Evolutionary conservation across 371 early-diverging fungal genomes (phyloP), one percentile per base, ranked within the genome.

Genomic region (Vairimorpha necatrix): DNA sequence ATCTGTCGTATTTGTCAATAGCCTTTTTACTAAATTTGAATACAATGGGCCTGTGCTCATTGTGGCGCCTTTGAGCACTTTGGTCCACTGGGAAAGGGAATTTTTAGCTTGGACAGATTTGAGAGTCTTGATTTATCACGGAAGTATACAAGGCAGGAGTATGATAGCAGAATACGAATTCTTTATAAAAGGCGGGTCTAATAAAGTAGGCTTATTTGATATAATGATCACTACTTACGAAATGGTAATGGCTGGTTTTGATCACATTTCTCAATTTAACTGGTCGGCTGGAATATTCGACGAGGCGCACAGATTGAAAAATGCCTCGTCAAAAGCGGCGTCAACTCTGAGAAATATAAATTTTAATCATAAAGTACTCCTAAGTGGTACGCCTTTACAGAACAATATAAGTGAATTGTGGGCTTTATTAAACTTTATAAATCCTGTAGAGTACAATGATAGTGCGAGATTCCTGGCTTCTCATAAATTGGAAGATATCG

Each of bases 231-330:
- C 99, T 0, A 94, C 96, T 0, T 97, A 95, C 80, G 98, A 98
- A 83, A 94, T 94, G 84, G 93, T 92, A 78, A 86, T 96, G 71
- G 84, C 90, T 56, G 94, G 94, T 79, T 91, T 92, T 82, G 77
- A 90, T 0, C 88, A 89, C 54, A 87, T 98, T 63, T 88, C 89
- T 70, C 91, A 91, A 79, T 87, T 95, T 63, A 85, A 89, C 30
- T 98, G 94, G 92, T 88, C 91, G 74, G 93, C 93, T 76, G 88
- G 94, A 60, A 89, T 98, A 61, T 91, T 99, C 74, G 99, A 99
- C 84, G 99, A 99, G 86, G 98, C 96, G 0, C 99, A 99, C 80
- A 90, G 97, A 69, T 91, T 99, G 86, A 99, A 99, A 86, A 98
- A 99, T 83, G 92, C 93, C 83, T 93, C 94, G 83, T 92, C 94